phyloP scores from a whole-genome alignment of 306 rosid genomes.

The Medicago arabica region DNA sequence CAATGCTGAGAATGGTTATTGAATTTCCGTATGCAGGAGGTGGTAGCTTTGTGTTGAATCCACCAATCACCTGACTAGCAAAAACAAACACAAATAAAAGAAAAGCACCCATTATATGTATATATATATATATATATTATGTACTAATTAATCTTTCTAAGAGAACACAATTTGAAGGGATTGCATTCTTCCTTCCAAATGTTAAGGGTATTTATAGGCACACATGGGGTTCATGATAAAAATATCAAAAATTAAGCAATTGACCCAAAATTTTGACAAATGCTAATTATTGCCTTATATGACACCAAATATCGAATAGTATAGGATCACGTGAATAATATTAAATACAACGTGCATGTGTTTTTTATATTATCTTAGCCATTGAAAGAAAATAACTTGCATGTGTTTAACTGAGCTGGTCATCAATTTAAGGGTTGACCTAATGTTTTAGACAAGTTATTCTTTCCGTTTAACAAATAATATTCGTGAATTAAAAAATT shows the following conservation, averaged over 20 bases:
- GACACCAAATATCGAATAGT: neutral
- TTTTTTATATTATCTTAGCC: neutral
- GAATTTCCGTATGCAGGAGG: slow-evolving; percentile 16
- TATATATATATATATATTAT: no score
- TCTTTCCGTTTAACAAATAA: no score
- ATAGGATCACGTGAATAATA: neutral
- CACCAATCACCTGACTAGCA: slow-evolving; percentile 32
- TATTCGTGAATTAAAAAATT: no score
- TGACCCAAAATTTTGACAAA: neutral
- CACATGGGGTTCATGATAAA: neutral
- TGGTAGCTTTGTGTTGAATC: slow-evolving; percentile 29
- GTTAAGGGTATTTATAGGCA: slow-evolving; percentile 32
- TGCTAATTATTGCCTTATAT: neutral
- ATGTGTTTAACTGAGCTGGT: no score
- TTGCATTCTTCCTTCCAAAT: neutral
- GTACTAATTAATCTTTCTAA: neutral
- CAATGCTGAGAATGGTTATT: slow-evolving; percentile 47
- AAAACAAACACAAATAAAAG: slow-evolving; percentile 17
- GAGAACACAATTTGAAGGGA: neutral
- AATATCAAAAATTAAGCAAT: neutral
- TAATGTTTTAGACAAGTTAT: no score
- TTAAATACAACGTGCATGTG: neutral
- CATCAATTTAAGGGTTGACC: no score
- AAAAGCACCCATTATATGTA: slow-evolving; percentile 32
- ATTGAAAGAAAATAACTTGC: no score